Base-by-base conservation (phyloP, 768 basidiomycete genomes). In the Tulasnella sp. region DNA sequence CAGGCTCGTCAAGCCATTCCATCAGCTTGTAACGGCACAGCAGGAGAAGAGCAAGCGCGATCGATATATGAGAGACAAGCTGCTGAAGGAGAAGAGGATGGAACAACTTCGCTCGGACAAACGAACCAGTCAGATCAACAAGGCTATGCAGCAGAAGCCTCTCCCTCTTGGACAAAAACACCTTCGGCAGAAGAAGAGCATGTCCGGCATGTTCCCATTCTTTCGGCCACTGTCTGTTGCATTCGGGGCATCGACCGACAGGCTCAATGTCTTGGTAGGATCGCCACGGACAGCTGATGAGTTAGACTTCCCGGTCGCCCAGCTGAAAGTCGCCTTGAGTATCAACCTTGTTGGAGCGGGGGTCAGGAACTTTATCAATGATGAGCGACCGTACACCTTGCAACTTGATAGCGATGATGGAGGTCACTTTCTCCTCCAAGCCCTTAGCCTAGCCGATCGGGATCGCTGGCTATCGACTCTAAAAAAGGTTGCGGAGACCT, bases 221-320 rank as follows among this genome's bases (percentile, higher is more conserved):
- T 78, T 90, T 71, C 79, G 88, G n/a, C 89, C 88, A 1, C 82
- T 90, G 53, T 92, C 89, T 15, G 89, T 81, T 61, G 89, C 89
- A 1, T 91, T 91, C 66, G 81, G 81, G 19, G 79, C 83, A n/a
- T 30, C 46, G 83, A 76, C 25, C 70, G 43, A 44, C 30, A 56
- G 29, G 48, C 30, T 15, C 3, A 41, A 43, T 41, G 24, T 34
- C 42, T 8, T 27, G 22, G 63, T 60, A 17, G 52, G 38, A 1
- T 60, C 30, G 15, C 64, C 51, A 27, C 79, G 77, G 60, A 84
- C 84, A 0, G 76, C 85, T 1, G 78, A 79, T 0, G 87, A 92
- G 65, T 73, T 92, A 53, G 86, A 91, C 67, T 91, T 91, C 65
- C 63, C 72, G 5, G 77, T 87, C 0, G 74, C 75, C n/a, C 77